Evolutionary conservation across 2,329 filamentous ascomycete species (phyloP), one percentile per base, ranked within the genome.

Genomic region (Xylariaceae sp.): DNA sequence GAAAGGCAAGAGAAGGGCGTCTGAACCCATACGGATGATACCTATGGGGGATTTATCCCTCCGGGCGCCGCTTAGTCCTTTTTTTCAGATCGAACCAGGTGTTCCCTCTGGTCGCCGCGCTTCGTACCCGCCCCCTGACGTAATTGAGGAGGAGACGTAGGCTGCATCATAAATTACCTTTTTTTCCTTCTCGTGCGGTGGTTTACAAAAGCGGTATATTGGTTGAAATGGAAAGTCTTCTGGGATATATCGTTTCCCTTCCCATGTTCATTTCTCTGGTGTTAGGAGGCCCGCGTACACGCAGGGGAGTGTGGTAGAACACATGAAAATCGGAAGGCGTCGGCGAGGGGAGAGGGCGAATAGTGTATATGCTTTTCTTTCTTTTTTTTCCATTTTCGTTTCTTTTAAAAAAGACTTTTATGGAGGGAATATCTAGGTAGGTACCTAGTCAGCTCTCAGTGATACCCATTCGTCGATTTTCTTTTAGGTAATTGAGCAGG

Each of bases 81-180:
- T 47, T 48, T 29, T 43, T 6, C 27, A 37, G 26, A 31, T 19
- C 11, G 44, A n/a, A 3, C 11, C 30, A 3, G 11, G 47, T 31
- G 31, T 30, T 9, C 11, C 32, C 5, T 53, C 29, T 44, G 9
- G 12, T 48, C 40, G 37, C 29, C 56, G 48, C 26, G 32, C 46
- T 46, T 58, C 55, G 4, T 42, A 40, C 31, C 40, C 45, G 11
- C 41, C 34, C n/a, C 54, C 42, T 30, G 42, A 59, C 27, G 50
- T 57, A 29, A 61, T 61, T 4, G 59, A 61, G 52, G 59, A 61
- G 53, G 59, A 59, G 46, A 29, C 50, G 32, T 54, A 47, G 27
- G 26, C 6, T 44, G 32, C 37, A 47, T 8, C 12, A 5, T 12
- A 45, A 34, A 34, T 26, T 26, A 26, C 19, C 7, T 26, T n/a